A percentile compares a stretch with the other conserved stretches of the same genome.
Evolutionary conservation across 2,329 filamentous ascomycete genomes (phyloP).

Genomic region (Phyllosticta ampelicida): DNA sequence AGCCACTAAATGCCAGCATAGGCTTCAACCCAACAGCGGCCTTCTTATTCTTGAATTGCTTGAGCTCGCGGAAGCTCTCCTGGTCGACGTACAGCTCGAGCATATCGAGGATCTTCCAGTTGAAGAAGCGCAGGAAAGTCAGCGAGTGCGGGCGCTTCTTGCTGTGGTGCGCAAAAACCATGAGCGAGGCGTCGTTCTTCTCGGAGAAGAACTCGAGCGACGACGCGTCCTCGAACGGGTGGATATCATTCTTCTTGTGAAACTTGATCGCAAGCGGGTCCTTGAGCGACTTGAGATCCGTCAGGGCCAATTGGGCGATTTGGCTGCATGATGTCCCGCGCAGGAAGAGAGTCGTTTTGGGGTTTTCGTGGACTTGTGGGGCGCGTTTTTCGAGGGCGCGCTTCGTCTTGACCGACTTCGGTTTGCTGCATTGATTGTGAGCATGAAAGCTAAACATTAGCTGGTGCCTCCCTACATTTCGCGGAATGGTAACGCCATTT

Average conservation of each 20-base stretch:
- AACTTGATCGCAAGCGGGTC: conserved; percentile 80
- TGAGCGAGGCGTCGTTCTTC: conserved; percentile 85
- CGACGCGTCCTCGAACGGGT: conserved; percentile 82
- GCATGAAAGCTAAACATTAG: not conserved
- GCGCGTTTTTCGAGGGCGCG: conserved; percentile 87
- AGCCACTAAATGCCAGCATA: conserved; percentile 82
- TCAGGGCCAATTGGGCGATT: conserved; percentile 69
- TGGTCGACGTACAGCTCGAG: conserved; percentile 77
- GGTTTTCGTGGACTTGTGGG: conserved; percentile 79
- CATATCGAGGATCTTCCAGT: conserved; percentile 87
- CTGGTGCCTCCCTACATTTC: not conserved
- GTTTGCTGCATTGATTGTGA: conserved; percentile 39
- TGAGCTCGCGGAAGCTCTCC: conserved; percentile 56
- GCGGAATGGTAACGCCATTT: conserved; percentile 7
- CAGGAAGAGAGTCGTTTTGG: conserved; percentile 82
- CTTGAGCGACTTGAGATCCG: conserved; percentile 75
- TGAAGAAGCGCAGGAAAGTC: conserved; percentile 73
- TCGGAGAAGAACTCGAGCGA: conserved; percentile 91
- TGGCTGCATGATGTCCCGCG: conserved; percentile 78
- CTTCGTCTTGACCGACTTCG: conserved; percentile 81
- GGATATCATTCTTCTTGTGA: conserved; percentile 91
- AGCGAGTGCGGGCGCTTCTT: conserved; percentile 95
- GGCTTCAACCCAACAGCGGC: conserved; percentile 71
- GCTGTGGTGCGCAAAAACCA: conserved; percentile 73
- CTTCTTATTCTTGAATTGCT: conserved; percentile 59